Evolutionary conservation across 805 yeast genomes (phyloP).

Genomic region (Huiozyma naganishii): DNA sequence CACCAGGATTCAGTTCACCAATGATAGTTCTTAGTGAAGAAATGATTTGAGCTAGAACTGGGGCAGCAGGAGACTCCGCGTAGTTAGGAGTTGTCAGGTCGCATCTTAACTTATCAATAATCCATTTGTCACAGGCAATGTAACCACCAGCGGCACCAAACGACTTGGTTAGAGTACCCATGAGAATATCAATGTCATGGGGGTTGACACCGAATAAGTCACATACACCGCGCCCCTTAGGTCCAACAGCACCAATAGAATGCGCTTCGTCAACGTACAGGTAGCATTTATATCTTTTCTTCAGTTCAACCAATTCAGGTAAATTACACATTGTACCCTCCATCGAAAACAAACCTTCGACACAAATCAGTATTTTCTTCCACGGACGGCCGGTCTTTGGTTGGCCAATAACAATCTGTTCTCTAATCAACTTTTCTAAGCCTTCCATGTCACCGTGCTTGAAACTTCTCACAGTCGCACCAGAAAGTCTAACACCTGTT

Average conservation of each 20-base stretch:
- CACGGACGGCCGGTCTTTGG: conserved; percentile 94
- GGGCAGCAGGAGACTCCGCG: conserved; percentile 83
- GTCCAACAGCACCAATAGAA: conserved; percentile 98
- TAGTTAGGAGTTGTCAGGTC: conserved; percentile 63
- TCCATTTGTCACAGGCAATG: conserved; percentile 59
- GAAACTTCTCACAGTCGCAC: conserved; percentile 86
- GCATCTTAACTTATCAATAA: conserved; percentile 66
- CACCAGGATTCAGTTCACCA: conserved; percentile 83
- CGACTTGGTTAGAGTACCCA: conserved; percentile 97
- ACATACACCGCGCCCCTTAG: conserved; percentile 87
- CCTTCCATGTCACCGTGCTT: conserved; percentile 83
- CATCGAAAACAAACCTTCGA: conserved; percentile 89
- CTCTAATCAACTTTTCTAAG: conserved; percentile 67
- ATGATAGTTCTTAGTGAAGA: conserved; percentile 68
- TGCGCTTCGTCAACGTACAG: conserved; percentile 96
- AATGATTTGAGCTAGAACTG: conserved; percentile 79
- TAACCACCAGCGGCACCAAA: conserved; percentile 99
- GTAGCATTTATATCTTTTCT: conserved; percentile 78
- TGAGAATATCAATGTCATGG: conserved; percentile 64
- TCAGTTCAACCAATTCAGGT: conserved; percentile 61
- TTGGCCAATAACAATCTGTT: conserved; percentile 86
- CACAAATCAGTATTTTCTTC: conserved; percentile 75
- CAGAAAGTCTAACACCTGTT: conserved; percentile 86
- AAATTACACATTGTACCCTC: conserved; percentile 84
- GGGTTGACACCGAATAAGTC: conserved; percentile 83